Evolutionary conservation across 176 grass and related monocot genomes (phyloP).

Genomic region (Lolium rigidum): DNA sequence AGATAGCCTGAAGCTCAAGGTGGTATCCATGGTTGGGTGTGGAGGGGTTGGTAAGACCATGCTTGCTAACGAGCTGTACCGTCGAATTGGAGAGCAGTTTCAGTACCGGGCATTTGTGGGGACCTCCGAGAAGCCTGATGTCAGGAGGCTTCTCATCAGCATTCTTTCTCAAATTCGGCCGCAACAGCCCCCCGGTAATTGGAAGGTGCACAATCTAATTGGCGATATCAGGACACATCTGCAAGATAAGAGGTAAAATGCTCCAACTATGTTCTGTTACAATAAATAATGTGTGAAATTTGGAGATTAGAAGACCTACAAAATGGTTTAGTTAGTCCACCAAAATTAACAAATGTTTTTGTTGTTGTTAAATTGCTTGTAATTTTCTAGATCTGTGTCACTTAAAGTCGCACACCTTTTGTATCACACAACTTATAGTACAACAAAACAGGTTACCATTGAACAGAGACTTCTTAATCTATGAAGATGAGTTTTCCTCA

Average conservation of each 20-base stretch:
- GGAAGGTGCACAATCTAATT: background rate
- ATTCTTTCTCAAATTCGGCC: slow-evolving; percentile 14
- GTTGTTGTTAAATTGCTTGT: too few species aligned
- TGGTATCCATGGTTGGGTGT: background rate
- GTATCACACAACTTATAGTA: too few species aligned
- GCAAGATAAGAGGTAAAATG: background rate
- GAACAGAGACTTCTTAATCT: too few species aligned
- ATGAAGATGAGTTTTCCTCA: too few species aligned
- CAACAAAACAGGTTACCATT: too few species aligned
- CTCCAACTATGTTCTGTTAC: background rate
- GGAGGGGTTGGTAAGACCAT: slow-evolving; percentile 30
- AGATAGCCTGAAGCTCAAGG: background rate
- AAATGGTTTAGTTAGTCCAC: background rate
- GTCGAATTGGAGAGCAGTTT: background rate
- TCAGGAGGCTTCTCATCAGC: slow-evolving; percentile 21
- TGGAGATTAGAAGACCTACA: background rate
- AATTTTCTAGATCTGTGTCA: too few species aligned
- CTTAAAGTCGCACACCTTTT: too few species aligned
- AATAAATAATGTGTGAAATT: background rate
- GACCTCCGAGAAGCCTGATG: background rate
- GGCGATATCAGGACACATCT: background rate
- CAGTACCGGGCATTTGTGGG: slow-evolving; percentile 12
- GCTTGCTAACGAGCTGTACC: background rate
- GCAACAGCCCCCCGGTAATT: background rate
- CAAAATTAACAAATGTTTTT: too few species aligned